Percentiles rank a stretch among this genome's conserved stretches.
Evolutionary conservation across 148 eudicot species (phyloP).

Genomic region (Nyssa sinensis): DNA sequence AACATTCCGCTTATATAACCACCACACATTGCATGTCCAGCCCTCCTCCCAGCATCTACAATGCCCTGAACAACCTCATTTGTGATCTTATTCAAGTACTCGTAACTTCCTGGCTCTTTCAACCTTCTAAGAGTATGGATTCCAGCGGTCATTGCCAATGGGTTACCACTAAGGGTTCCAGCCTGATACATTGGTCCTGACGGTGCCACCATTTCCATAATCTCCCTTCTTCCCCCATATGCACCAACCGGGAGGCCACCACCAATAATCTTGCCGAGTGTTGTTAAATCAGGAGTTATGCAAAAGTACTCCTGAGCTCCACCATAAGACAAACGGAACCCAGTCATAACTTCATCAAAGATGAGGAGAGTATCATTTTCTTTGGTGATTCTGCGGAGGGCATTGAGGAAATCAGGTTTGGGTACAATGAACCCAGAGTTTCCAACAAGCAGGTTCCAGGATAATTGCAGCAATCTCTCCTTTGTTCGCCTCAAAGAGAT

Average conservation of each 20-base stretch:
- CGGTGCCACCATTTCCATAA: constrained; percentile 98
- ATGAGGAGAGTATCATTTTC: constrained; percentile 72
- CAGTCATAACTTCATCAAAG: constrained; percentile 97
- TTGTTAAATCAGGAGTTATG: constrained; percentile 83
- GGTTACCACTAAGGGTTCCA: constrained; percentile 95
- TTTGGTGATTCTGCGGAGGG: constrained; percentile 60
- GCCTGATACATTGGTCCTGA: constrained; percentile 97
- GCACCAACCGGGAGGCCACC: constrained; percentile 97
- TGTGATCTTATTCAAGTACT: constrained; percentile 68
- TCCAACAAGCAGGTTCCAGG: constrained; percentile 93
- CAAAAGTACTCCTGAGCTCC: constrained; percentile 94
- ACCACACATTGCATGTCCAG: constrained; percentile 86
- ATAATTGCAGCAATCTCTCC: constrained; percentile 89
- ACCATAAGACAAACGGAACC: constrained; percentile 88
- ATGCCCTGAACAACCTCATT: constrained; percentile 67
- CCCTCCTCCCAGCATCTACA: constrained; percentile 77
- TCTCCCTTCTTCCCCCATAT: constrained; percentile 94
- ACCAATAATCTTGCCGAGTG: constrained; percentile 90
- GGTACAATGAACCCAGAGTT: constrained; percentile 87
- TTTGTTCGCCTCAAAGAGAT: constrained; percentile 58
- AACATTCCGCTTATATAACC: constrained; percentile 83
- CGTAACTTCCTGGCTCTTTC: constrained; percentile 67
- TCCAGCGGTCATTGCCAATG: constrained; percentile 98
- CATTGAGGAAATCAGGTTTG: constrained; percentile 63
- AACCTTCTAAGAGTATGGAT: constrained; percentile 85